A percentile compares a stretch with the other conserved stretches of the same genome.
These are phyloP conservation scores for Graphilbum sp. DNA, from an alignment of 2,329 filamentous ascomycete species.

Conservation along the genomic window DNA sequence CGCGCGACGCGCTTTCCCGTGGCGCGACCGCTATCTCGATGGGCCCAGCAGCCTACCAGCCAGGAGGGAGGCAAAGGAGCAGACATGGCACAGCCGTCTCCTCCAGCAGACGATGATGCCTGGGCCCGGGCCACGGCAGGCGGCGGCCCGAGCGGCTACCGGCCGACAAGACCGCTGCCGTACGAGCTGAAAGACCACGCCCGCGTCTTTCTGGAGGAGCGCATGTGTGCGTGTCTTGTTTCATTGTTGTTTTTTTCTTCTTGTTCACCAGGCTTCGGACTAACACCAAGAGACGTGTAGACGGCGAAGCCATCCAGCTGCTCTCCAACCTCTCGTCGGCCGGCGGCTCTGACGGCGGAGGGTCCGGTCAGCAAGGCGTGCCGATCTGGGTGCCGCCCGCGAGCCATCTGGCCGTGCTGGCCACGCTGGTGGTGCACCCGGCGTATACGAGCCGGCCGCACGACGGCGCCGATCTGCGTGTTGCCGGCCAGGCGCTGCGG, in stretches of 20 bases:
- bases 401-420: conserved; percentile 59
- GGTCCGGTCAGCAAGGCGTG: conserved; percentile 15
- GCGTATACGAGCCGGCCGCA: conserved; percentile 56
- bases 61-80: no score
- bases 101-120: no score
- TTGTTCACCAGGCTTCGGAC: neutral
- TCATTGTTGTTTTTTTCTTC: neutral
- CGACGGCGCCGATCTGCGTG: conserved; percentile 40
- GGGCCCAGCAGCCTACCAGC: no score
- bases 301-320: conserved; percentile 42
- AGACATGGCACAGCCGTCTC: conserved; percentile 1
- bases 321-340: conserved; percentile 46
- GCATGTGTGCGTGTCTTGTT: conserved; percentile 25
- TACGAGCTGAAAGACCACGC: conserved; percentile 49
- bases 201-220: conserved; percentile 60
- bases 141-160: conserved; percentile 22
- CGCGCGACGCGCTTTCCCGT: no score
- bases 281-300: conserved; percentile 17
- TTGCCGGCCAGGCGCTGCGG: conserved; percentile 48
- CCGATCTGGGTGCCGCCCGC: conserved; percentile 51
- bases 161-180: conserved; percentile 37
- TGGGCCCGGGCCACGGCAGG: neutral
- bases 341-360: conserved; percentile 25
- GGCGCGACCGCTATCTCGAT: no score
- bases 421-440: conserved; percentile 70